Conservation (phyloP, 495 filamentous ascomycete genomes). For the Apiosordaria backusii region DNA sequence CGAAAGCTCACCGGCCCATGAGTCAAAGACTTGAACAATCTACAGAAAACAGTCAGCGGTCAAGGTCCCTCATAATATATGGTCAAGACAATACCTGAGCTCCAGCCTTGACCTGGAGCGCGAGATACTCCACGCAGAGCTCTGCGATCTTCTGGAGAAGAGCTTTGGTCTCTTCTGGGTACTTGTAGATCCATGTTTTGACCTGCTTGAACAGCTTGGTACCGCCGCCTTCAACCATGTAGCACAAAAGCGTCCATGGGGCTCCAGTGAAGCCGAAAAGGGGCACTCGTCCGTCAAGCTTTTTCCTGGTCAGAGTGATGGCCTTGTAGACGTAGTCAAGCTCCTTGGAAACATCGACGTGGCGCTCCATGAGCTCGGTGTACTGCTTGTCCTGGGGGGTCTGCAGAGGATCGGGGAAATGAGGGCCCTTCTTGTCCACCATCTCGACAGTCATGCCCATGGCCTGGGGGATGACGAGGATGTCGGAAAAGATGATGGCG, state of each 20-base stretch:
- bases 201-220: conserved; percentile 85
- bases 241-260: conserved; percentile 93
- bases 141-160: conserved; percentile 87
- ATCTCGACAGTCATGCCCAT: conserved; percentile 97
- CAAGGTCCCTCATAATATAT: neutral
- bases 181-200: conserved; percentile 95
- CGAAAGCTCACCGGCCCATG: conserved; percentile 92
- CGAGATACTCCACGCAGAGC: conserved; percentile 90
- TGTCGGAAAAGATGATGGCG: conserved; percentile 98
- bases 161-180: conserved; percentile 71
- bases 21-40: conserved; percentile 97
- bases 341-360: conserved; percentile 79
- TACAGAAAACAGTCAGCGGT: conserved; percentile 31
- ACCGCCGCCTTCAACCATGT: conserved; percentile 97
- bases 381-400: conserved; percentile 79
- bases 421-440: conserved; percentile 91
- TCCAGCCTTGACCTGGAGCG: conserved; percentile 84
- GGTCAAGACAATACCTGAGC: conserved; percentile 56
- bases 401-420: conserved; percentile 81
- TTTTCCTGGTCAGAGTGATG: conserved; percentile 84
- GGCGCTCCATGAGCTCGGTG: conserved; percentile 63
- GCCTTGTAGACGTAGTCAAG: conserved; percentile 94
- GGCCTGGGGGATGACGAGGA: conserved; percentile 94
- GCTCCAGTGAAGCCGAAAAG: conserved; percentile 97
- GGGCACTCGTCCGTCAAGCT: conserved; percentile 82